These are phyloP conservation scores for Trametes cingulata DNA, from an alignment of 768 basidiomycete genomes.

Conservation along the genomic window DNA sequence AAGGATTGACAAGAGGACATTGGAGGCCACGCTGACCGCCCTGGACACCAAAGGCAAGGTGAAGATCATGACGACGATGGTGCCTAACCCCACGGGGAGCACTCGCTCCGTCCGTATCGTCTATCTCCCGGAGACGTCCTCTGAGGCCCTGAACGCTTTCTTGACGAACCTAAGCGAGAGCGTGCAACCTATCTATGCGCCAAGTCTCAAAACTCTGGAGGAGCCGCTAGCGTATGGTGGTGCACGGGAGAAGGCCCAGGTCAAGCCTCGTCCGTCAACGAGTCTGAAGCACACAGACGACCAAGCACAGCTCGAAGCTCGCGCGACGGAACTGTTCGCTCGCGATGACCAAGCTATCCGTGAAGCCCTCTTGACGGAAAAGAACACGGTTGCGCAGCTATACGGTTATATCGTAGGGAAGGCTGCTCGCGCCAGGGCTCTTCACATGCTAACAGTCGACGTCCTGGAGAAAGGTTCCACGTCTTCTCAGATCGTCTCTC, in stretches of 20 bases:
- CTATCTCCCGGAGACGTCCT: slow-evolving; percentile 60
- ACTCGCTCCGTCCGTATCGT: slow-evolving; percentile 60
- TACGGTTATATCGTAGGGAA: slow-evolving; percentile 77
- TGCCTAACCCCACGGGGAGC: slow-evolving; percentile 59
- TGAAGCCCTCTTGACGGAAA: slow-evolving; percentile 66
- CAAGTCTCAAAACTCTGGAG: slow-evolving; percentile 50
- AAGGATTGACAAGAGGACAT: slow-evolving; percentile 73
- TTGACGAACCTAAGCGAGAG: slow-evolving; percentile 53
- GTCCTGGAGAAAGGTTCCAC: slow-evolving; percentile 43
- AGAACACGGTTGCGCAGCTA: slow-evolving; percentile 66
- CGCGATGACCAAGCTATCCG: slow-evolving; percentile 56
- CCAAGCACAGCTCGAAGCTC: slow-evolving; percentile 2
- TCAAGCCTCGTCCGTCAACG: slow-evolving; percentile 11
- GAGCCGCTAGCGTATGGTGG: slow-evolving; percentile 58
- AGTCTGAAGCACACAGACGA: neutral
- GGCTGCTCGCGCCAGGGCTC: slow-evolving; percentile 58
- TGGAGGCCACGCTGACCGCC: slow-evolving; percentile 55
- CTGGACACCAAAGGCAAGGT: slow-evolving; percentile 68
- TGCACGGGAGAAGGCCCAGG: slow-evolving; percentile 21
- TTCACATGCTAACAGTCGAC: slow-evolving; percentile 58
- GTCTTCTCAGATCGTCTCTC: slow-evolving; percentile 51
- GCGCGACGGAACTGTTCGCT: slow-evolving; percentile 50
- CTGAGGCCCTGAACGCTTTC: slow-evolving; percentile 57
- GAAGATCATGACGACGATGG: slow-evolving; percentile 66
- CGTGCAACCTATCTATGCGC: slow-evolving; percentile 28